Percentiles rank a stretch among this genome's conserved stretches.
Evolutionary conservation across 2,329 filamentous ascomycete species (phyloP).

Genomic region (Trichoderma sp.): DNA sequence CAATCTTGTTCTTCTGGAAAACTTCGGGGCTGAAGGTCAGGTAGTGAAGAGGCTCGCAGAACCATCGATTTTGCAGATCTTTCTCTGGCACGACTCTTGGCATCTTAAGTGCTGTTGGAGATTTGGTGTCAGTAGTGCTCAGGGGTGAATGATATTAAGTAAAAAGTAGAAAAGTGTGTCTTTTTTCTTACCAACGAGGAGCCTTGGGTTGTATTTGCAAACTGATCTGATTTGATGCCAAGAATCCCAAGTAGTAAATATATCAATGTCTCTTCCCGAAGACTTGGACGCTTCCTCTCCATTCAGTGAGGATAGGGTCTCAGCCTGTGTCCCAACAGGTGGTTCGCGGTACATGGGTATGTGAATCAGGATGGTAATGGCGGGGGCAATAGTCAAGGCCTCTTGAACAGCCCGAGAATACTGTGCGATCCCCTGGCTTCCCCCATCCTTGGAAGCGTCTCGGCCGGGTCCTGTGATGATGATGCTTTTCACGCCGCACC

Average conservation of each 20-base stretch:
- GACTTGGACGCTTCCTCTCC: conserved; percentile 34
- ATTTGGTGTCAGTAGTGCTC: background rate
- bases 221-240: conserved; percentile 86
- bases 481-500: conserved; percentile 84
- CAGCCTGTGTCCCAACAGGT: conserved; percentile 51
- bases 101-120: conserved; percentile 51
- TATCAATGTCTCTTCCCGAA: conserved; percentile 54
- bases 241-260: conserved; percentile 84
- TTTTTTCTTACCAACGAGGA: conserved; percentile 73
- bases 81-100: conserved; percentile 58
- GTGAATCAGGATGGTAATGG: conserved; percentile 77
- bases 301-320: conserved; percentile 50
- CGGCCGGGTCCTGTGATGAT: conserved; percentile 75
- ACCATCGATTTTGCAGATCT: conserved; percentile 65
- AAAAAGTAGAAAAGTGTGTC: background rate
- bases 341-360: conserved; percentile 80
- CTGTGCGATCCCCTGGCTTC: conserved; percentile 59
- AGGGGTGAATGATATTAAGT: background rate
- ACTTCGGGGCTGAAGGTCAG: conserved; percentile 52
- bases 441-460: conserved; percentile 53
- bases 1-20: conserved; percentile 60
- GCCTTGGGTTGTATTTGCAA: conserved; percentile 78
- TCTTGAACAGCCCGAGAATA: conserved; percentile 85
- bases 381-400: conserved; percentile 69
- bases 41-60: conserved; percentile 65